These are phyloP conservation scores for Saccharomyces hybrid DNA, from an alignment of 1,139 yeast genomes.

Conservation along the genomic window DNA sequence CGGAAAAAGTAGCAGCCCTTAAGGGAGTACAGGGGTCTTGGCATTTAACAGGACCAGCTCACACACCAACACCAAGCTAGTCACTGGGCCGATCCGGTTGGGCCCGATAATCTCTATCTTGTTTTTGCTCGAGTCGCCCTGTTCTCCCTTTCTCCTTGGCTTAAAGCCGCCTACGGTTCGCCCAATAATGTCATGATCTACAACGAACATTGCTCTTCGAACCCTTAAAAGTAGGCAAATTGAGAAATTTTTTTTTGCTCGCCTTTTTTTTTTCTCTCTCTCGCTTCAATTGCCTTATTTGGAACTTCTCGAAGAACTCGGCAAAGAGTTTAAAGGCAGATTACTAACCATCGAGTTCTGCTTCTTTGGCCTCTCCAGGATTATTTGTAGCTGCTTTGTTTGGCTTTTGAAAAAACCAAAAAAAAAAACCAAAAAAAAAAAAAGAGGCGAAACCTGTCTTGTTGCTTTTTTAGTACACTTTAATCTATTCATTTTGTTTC, in stretches of 20 bases:
- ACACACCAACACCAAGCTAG: background rate
- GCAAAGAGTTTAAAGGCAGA: background rate
- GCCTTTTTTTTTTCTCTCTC: background rate
- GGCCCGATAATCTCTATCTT: background rate
- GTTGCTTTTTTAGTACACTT: background rate
- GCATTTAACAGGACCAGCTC: background rate
- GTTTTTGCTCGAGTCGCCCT: background rate
- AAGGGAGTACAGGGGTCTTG: background rate
- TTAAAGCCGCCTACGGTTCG: background rate
- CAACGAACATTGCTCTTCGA: background rate
- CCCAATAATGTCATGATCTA: background rate
- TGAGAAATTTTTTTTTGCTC: background rate
- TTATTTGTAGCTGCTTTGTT: background rate
- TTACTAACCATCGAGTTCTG: background rate
- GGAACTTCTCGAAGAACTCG: conserved; percentile 1
- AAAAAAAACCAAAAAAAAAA: background rate
- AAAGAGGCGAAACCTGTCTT: background rate
- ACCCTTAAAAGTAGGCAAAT: background rate
- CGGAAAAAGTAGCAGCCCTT: background rate
- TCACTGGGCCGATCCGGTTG: background rate
- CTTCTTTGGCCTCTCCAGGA: background rate
- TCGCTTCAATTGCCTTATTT: background rate
- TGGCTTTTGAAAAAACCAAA: background rate
- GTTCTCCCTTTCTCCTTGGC: background rate
- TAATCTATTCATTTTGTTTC: background rate